These are phyloP conservation scores for Colletotrichum sp. DNA, from an alignment of 2,329 filamentous ascomycete species.

Conservation along the genomic window DNA sequence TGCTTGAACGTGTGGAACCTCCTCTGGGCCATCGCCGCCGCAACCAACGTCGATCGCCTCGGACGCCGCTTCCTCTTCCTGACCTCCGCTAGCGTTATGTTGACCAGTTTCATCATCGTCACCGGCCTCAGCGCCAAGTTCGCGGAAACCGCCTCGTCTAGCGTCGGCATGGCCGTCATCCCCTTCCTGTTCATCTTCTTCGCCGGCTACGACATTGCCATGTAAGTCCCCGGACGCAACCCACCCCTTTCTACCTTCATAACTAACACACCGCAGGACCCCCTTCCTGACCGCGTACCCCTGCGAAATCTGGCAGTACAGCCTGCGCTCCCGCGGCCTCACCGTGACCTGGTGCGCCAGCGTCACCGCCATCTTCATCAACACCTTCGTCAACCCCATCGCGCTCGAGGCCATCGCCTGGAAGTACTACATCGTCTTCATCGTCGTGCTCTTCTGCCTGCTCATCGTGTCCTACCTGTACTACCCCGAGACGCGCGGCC, in stretches of 20 bases:
- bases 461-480: conserved; percentile 4
- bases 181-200: conserved; percentile 45
- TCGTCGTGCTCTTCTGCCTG: conserved; percentile 31
- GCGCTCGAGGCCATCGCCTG: conserved; percentile 44
- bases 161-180: conserved; percentile 33
- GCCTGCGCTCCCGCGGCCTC: conserved; percentile 5
- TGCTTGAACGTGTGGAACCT: conserved; percentile 21
- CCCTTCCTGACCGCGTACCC: conserved; percentile 15
- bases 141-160: conserved; percentile 21
- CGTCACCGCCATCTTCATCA: conserved; percentile 22
- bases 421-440: conserved; percentile 52
- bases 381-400: conserved; percentile 47
- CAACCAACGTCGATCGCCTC: conserved; percentile 13
- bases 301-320: conserved; percentile 16
- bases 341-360: conserved; percentile 12
- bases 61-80: conserved; percentile 18
- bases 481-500: conserved; percentile 16
- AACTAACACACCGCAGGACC: not conserved
- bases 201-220: conserved; percentile 27
- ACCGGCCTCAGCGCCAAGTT: conserved; percentile 21
- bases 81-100: conserved; percentile 10
- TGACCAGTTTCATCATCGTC: conserved; percentile 12
- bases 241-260: no score
- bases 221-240: not conserved
- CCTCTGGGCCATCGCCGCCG: conserved; percentile 14